Evolutionary conservation across 2,329 filamentous ascomycete genomes (phyloP).

Genomic region (Fusarium neocosmosporiellum): DNA sequence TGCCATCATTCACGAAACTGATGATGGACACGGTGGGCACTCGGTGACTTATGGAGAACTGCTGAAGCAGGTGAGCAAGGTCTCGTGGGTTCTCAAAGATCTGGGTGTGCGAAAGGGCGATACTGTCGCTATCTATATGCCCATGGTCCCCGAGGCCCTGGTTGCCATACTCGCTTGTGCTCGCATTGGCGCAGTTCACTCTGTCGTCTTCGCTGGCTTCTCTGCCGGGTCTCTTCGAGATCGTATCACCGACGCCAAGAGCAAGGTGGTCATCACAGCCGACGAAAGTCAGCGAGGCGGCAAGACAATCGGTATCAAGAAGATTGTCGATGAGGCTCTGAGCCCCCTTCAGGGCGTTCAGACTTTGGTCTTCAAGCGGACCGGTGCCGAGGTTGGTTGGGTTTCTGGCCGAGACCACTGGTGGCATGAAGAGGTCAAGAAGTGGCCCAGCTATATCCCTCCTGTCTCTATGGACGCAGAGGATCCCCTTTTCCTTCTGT

Average conservation of each 20-base stretch:
- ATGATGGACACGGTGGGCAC: conserved; percentile 86
- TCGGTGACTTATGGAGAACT: conserved; percentile 91
- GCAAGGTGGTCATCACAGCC: conserved; percentile 90
- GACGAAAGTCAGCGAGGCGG: conserved; percentile 95
- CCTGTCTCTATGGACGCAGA: conserved; percentile 88
- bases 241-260: conserved; percentile 85
- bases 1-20: conserved; percentile 96
- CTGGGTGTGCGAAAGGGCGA: conserved; percentile 96
- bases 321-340: conserved; percentile 94
- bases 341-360: conserved; percentile 81
- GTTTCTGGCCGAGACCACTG: conserved; percentile 86
- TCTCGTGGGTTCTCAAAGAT: conserved; percentile 85
- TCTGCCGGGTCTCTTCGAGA: conserved; percentile 92
- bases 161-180: conserved; percentile 81
- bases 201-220: conserved; percentile 95
- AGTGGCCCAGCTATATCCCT: conserved; percentile 88
- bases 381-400: conserved; percentile 86
- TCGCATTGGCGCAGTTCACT: conserved; percentile 92
- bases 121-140: conserved; percentile 92
- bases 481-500: conserved; percentile 92
- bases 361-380: conserved; percentile 90
- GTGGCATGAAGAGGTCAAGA: conserved; percentile 97
- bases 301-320: conserved; percentile 93
- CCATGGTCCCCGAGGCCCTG: conserved; percentile 95
- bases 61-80: conserved; percentile 84